Evolutionary conservation across 1,139 yeast species (phyloP), one percentile per base, ranked within the genome.

Genomic region (Kurtzmaniella quercitrusa): DNA sequence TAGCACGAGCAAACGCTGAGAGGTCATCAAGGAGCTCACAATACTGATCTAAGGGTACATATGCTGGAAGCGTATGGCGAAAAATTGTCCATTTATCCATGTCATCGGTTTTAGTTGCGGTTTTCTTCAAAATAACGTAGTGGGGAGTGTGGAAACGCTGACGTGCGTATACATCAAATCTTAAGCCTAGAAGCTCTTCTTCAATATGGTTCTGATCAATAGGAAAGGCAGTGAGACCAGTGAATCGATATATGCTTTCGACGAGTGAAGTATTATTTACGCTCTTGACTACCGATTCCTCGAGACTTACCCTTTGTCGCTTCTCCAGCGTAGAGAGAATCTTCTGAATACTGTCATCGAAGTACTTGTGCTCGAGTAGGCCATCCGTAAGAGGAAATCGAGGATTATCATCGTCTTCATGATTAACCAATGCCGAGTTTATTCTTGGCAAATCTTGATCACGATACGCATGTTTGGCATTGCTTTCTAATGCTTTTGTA

Each of bases 151-250:
- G 33, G 47, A 58, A 70, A 21, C 43, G 47, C 5, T 47, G 36
- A 18, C 54, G 53, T 4, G 68, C 57, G 47, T 54, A 60, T 3
- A 57, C 49, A 42, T 71, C 77, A 46, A 71, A 70, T 14, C 77
- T 51, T 14, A 71, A 38, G 0, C 77, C 77, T 38, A 70, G 43
- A 12, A 61, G 47, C 26, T 59, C 60, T 14, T 52, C 59, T 22
- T 52, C 53, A 2, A 51, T 47, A 9, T 50, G 55, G 23, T 49
- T 47, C 36, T 56, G 54, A 42, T 68, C 67, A 37, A 71, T 48
- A 2, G 75, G 74, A 47, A 71, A 71, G 0, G 72, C 71, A 0
- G 77, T 69, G 23, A 67, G 48, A 3, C 76, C 76, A 3, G 63
- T 69, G 45, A 69, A 55, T 35, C 77, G 46, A 45, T 56, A 59